These are phyloP conservation scores for Aspergillus udagawae DNA, from an alignment of 2,329 filamentous ascomycete genomes.

Conservation along the genomic window DNA sequence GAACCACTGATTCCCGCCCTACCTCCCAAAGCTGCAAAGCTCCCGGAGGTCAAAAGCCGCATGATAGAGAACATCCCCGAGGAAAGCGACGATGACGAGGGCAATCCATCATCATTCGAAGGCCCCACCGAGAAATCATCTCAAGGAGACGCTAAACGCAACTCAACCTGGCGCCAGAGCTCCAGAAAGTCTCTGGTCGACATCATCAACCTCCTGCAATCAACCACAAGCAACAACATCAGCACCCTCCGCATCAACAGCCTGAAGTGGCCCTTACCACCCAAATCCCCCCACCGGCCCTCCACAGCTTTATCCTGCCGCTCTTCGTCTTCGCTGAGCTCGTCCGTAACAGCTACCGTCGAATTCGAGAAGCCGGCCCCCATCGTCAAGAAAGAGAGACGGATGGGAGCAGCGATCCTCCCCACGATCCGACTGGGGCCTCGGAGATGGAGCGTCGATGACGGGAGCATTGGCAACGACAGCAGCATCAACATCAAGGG, in stretches of 20 bases:
- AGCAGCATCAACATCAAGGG: constrained; percentile 4
- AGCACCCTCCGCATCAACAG: constrained; percentile 1
- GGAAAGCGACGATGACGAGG: constrained; percentile 6
- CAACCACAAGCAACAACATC: constrained; percentile 4
- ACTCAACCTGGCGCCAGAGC: constrained; percentile 10
- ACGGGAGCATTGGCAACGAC: neutral
- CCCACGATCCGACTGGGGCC: neutral
- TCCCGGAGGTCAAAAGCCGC: constrained; percentile 12
- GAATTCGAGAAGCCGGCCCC: neutral
- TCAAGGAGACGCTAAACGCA: constrained; percentile 2
- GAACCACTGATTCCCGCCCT: neutral
- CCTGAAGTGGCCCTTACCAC: constrained; percentile 1
- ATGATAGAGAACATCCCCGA: constrained; percentile 19
- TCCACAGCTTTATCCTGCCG: neutral
- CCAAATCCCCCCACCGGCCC: neutral
- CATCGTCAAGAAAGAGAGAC: neutral
- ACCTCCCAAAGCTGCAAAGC: neutral
- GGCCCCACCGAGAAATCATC: neutral
- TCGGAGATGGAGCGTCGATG: neutral
- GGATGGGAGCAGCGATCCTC: constrained; percentile 3
- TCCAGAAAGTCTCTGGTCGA: constrained; percentile 20
- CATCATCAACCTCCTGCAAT: constrained; percentile 14
- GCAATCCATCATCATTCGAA: neutral
- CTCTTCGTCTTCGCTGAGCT: neutral
- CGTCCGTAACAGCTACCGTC: neutral